Percentiles rank a stretch among this genome's conserved stretches.
phyloP scores from a whole-genome alignment of 768 basidiomycete genomes.

The Tylopilus vinaceipallidus region DNA sequence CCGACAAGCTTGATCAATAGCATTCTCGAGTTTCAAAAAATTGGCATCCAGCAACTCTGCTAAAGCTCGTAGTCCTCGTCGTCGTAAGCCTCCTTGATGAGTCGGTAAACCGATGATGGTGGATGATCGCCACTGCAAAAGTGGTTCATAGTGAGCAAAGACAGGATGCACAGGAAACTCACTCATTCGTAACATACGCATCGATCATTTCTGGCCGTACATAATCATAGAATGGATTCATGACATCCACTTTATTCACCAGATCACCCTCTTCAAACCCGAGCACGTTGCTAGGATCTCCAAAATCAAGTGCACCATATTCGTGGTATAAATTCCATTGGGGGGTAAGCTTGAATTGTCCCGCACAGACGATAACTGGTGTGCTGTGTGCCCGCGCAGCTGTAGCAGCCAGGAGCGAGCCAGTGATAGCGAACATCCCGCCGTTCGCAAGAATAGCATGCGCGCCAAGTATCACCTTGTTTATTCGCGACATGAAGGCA shows the following conservation, averaged over 20 bases:
- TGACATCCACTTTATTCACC: conserved; percentile 85
- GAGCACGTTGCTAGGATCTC: conserved; percentile 60
- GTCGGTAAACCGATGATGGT: conserved; percentile 87
- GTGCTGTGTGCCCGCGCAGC: conserved; percentile 89
- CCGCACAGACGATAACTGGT: conserved; percentile 90
- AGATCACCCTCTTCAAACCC: conserved; percentile 77
- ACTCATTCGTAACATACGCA: conserved; percentile 97
- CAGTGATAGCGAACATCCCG: conserved; percentile 88
- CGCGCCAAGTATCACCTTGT: conserved; percentile 93
- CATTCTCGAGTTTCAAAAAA: not conserved
- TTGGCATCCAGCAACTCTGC: not conserved
- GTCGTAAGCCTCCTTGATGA: conserved; percentile 93
- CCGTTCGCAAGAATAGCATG: conserved; percentile 97
- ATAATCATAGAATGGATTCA: conserved; percentile 97
- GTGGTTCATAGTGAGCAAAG: conserved; percentile 6
- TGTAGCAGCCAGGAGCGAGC: conserved; percentile 79
- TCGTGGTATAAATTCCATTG: conserved; percentile 87
- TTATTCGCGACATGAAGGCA: conserved; percentile 94
- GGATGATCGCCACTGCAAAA: conserved; percentile 85
- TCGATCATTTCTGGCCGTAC: conserved; percentile 90
- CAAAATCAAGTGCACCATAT: conserved; percentile 81
- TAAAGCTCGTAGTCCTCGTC: conserved; percentile 85
- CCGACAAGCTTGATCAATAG: not conserved
- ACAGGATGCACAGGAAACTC: conserved; percentile 36
- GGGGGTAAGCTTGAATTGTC: conserved; percentile 95